Evolutionary conservation across 352 stramenopile genomes (phyloP), one percentile per base, ranked within the genome.

Genomic region (Phytophthora ohioensis): DNA sequence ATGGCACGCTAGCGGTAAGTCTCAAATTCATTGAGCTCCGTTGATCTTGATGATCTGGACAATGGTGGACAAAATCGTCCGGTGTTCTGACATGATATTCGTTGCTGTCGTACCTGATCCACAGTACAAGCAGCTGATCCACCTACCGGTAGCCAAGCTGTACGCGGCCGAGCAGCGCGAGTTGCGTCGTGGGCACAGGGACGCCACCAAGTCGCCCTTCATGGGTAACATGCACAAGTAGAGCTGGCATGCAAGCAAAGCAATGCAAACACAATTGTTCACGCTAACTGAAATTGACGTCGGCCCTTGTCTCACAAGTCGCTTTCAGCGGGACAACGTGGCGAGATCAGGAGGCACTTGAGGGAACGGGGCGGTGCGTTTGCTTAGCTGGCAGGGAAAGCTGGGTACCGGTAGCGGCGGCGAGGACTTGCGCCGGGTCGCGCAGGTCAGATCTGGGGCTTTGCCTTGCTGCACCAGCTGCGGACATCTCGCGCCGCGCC

Each of bases 91-190:
- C 31, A 27, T 56, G 35, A 27, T 60, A 4, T 64, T 43, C 30
- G 3, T n/a, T 36, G 32, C 21, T 9, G 13, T 32, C 54, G 3
- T 32, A 21, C 36, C 11, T 58, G 27, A 17, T 41, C 15, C 46
- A 13, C 79, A 94, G 87, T 94, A 94, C 82, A 95, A 95, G 79
- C 85, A 94, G 71, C 70, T 95, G 32, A 68, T 93, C 31, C 75
- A 64, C 31, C 65, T 94, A 38, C 86, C 88, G 3, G 10, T 81
- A 15, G 13, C 49, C 7, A 60, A 64, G 53, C 68, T 92, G 21
- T 94, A 94, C 62, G 75, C 66, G 15, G 59, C 73, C 3, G 84
- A 94, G 59, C 57, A 78, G 55, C 82, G 63, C 56, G 82, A 87
- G 35, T 47, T 68, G 4, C 48, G 54, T 56, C 38, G 47, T 35